Percentiles rank a stretch among this genome's conserved stretches.
phyloP scores from a whole-genome alignment of 2,329 filamentous ascomycete genomes.

The Arthrobotrys sphaeroides region DNA sequence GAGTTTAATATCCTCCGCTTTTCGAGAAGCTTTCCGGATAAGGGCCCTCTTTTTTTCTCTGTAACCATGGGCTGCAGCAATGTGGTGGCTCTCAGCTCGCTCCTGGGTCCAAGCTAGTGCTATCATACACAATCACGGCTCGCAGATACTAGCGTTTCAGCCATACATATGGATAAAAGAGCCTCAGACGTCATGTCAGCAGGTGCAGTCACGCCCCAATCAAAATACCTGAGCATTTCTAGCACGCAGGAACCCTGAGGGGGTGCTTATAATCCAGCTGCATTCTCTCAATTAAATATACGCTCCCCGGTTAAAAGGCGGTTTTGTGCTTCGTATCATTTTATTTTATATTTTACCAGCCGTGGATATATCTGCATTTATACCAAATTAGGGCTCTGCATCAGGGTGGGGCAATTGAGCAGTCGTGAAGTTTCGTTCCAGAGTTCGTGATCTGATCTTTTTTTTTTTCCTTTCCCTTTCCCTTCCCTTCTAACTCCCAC shows the following conservation, averaged over 20 bases:
- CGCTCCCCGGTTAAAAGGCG: constrained; percentile 45
- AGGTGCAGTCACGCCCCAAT: constrained; percentile 44
- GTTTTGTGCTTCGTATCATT: constrained; percentile 35
- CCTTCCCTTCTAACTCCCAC: neutral
- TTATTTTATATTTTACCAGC: constrained; percentile 53
- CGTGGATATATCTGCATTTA: constrained; percentile 30
- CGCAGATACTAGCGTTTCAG: constrained; percentile 48
- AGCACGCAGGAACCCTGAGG: constrained; percentile 11
- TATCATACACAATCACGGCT: constrained; percentile 35
- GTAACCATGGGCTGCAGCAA: constrained; percentile 3
- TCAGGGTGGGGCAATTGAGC: constrained; percentile 3
- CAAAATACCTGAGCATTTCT: constrained; percentile 1
- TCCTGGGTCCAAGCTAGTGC: constrained; percentile 11
- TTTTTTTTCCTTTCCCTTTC: neutral
- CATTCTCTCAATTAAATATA: constrained; percentile 2
- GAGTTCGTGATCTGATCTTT: constrained; percentile 46
- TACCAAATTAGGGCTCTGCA: constrained; percentile 35
- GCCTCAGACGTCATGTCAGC: constrained; percentile 54
- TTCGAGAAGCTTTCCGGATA: constrained; percentile 34
- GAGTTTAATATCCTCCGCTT: constrained; percentile 21
- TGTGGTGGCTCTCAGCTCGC: neutral
- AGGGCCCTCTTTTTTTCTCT: neutral
- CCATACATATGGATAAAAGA: constrained; percentile 53
- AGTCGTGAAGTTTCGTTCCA: constrained; percentile 25
- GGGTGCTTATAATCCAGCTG: constrained; percentile 13